Percentiles rank a stretch among this genome's conserved stretches.
Conservation (phyloP, 2,329 filamentous ascomycete species). For the Thyridium curvatum region DNA sequence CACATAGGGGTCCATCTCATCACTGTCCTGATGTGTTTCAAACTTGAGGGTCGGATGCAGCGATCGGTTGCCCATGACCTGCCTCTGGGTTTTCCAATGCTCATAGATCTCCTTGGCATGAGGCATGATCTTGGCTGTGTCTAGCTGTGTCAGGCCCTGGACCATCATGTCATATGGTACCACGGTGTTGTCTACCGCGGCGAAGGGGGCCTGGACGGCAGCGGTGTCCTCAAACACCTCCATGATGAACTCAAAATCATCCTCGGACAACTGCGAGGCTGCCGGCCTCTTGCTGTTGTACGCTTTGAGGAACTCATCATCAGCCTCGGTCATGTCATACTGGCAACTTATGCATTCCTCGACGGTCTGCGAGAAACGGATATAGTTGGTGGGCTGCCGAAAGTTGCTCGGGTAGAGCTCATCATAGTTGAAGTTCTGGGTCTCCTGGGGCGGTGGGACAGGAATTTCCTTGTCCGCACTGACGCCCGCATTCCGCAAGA, state of each 20-base stretch:
- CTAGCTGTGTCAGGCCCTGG: conserved; percentile 51
- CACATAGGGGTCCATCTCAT: conserved; percentile 95
- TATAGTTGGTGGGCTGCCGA: conserved; percentile 84
- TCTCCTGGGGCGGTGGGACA: conserved; percentile 58
- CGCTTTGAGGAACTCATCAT: conserved; percentile 75
- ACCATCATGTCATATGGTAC: conserved; percentile 74
- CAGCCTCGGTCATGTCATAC: conserved; percentile 93
- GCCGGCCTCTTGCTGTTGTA: conserved; percentile 73
- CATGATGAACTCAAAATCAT: conserved; percentile 92
- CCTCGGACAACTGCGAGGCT: conserved; percentile 66
- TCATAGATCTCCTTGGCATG: conserved; percentile 78
- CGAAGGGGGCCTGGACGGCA: conserved; percentile 77
- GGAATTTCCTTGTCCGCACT: conserved; percentile 57
- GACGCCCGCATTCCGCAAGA: conserved; percentile 51
- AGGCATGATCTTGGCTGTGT: conserved; percentile 40
- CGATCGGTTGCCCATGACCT: conserved; percentile 60
- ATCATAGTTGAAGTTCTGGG: conserved; percentile 71
- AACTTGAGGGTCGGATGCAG: conserved; percentile 82
- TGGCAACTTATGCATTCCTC: conserved; percentile 86
- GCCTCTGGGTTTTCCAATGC: conserved; percentile 75
- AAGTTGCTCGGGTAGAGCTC: conserved; percentile 76
- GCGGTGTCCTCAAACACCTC: conserved; percentile 90
- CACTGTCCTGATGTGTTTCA: conserved; percentile 87
- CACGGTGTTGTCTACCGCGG: conserved; percentile 81
- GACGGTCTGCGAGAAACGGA: conserved; percentile 95